A percentile compares a stretch with the other conserved stretches of the same genome.
These are phyloP conservation scores for Didymella segeticola DNA, from an alignment of 2,329 filamentous ascomycete genomes.

Conservation along the genomic window DNA sequence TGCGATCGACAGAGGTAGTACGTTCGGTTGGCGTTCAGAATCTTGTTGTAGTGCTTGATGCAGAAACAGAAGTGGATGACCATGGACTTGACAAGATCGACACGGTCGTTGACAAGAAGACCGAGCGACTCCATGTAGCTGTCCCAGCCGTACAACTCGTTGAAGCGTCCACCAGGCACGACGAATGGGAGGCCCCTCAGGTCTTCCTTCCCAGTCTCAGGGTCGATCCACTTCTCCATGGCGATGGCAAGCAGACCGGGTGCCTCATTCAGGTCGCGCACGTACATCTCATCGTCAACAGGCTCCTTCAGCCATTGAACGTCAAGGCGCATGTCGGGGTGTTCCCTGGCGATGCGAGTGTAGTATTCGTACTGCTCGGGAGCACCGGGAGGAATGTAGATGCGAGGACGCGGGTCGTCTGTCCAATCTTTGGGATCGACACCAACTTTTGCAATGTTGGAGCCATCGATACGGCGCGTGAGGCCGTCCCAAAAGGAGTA, in stretches of 20 bases:
- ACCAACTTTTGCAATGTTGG: constrained; percentile 84
- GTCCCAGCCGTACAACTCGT: constrained; percentile 98
- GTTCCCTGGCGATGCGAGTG: constrained; percentile 74
- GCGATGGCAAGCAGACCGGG: constrained; percentile 89
- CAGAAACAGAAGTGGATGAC: constrained; percentile 97
- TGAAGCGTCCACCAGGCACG: constrained; percentile 97
- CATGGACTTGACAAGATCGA: constrained; percentile 91
- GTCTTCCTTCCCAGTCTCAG: constrained; percentile 71
- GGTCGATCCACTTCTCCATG: constrained; percentile 77
- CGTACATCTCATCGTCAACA: constrained; percentile 79
- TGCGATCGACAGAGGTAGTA: constrained; percentile 96
- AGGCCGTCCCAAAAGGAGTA: constrained; percentile 93
- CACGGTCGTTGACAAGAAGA: constrained; percentile 81
- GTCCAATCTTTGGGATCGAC: constrained; percentile 97
- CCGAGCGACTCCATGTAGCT: constrained; percentile 98
- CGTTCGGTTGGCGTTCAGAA: constrained; percentile 93
- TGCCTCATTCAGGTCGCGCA: constrained; percentile 82
- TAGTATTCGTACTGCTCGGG: constrained; percentile 94
- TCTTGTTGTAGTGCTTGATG: constrained; percentile 98
- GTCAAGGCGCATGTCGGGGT: constrained; percentile 85
- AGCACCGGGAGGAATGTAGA: constrained; percentile 85
- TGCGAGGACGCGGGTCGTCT: constrained; percentile 82
- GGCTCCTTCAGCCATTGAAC: constrained; percentile 77
- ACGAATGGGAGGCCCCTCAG: constrained; percentile 88
- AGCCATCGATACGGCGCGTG: constrained; percentile 87